Base-by-base conservation (phyloP, 1,284 basidiomycete species). In the Hemileia vastatrix region DNA sequence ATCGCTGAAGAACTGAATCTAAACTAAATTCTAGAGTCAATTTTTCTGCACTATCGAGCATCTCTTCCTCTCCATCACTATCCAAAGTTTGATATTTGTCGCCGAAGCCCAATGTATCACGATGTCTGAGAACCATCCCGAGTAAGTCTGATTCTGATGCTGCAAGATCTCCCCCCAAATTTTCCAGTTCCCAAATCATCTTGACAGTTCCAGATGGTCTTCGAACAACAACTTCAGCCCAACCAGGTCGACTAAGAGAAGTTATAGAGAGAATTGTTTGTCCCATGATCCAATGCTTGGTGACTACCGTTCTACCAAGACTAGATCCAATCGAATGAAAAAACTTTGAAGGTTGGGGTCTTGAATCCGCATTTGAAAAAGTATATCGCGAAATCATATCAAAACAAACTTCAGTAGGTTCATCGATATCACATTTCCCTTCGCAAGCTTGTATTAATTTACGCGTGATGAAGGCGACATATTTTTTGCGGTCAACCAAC, bases 331-430 rank as follows among this genome's bases (percentile, higher is more conserved):
- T 15, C 70, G 69, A 76, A 79, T 77, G 63, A 82, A 77, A 65
- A 80, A 74, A 49, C 91, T 86, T 68, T 82, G 84, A 64, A 96
- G 81, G 66, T 87, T 82, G 1, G 0, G 93, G 91, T 54, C 89
- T 84, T 0, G 94, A 90, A 72, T 96, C 91, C 11, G 91, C 91
- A 69, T 88, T 93, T 21, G 87, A 90, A 72, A 94, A 96, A 0
- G 94, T 88, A 75, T 95, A 96, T 15, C 95, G 83, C 18, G 91
- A 88, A 5, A 99, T 81, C 88, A 94, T 98, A 76, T 99, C 95
- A 72, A 98, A 94, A 75, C 91, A 95, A 21, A 97, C 93, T 76
- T 97, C 90, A 0, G 91, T 91, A 51, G 88, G 86, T 68, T 90
- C 90, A 72, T 97, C 92, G 1, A 95, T 80, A 45, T 83, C 80